These are phyloP conservation scores for Plasmodium knowlesi DNA, from an alignment of 169 alveolate species.

Conservation along the genomic window DNA sequence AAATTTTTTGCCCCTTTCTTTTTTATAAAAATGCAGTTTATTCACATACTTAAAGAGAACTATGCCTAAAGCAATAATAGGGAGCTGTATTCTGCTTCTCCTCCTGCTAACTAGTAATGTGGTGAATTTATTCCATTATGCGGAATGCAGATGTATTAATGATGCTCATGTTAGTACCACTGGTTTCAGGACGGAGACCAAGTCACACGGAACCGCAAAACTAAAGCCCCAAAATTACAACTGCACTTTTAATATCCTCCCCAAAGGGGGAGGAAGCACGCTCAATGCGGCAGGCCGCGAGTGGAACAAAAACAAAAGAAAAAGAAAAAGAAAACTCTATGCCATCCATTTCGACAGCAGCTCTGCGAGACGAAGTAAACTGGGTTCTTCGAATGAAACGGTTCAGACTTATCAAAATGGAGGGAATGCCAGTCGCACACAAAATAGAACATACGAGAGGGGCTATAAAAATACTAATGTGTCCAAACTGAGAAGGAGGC, in stretches of 20 bases:
- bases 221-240: constrained; percentile 14
- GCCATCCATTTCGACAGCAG: neutral
- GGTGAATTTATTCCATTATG: constrained; percentile 9
- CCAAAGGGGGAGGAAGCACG: neutral
- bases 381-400: neutral
- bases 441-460: neutral
- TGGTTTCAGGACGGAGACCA: neutral
- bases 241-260: neutral
- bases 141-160: constrained; percentile 15
- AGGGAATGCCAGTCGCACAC: neutral
- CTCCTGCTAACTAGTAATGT: constrained; percentile 42
- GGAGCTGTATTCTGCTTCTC: constrained; percentile 22
- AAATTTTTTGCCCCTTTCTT: neutral
- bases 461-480: neutral
- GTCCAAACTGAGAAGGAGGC: neutral
- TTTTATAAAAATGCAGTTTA: constrained; percentile 8
- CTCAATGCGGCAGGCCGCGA: neutral
- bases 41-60: constrained; percentile 21
- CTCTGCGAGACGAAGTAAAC: neutral
- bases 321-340: neutral
- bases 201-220: neutral
- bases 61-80: constrained; percentile 32
- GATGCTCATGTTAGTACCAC: neutral
- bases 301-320: constrained; percentile 2
- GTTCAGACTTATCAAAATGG: neutral